Conservation (phyloP, 129 eudicot species). For the Glebionis coronaria region DNA sequence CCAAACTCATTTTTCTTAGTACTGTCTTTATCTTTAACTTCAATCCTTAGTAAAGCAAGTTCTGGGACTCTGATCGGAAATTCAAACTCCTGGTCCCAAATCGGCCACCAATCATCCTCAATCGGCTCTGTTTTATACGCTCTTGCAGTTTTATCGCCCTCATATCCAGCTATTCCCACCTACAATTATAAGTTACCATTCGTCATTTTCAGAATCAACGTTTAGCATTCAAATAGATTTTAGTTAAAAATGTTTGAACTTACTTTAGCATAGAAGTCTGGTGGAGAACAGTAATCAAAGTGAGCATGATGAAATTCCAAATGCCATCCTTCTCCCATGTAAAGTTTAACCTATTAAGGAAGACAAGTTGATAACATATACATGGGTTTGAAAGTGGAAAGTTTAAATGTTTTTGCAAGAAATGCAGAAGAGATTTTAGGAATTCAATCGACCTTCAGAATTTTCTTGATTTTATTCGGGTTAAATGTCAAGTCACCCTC, state of each 20-base stretch:
- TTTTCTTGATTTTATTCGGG: conserved; percentile 41
- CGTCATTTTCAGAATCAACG: not conserved
- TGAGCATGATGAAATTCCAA: conserved; percentile 62
- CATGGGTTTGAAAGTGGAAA: not conserved
- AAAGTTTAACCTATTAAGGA: conserved; percentile 56
- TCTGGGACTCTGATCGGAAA: conserved; percentile 75
- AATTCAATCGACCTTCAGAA: conserved; percentile 48
- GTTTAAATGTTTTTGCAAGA: not conserved
- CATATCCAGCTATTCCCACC: conserved; percentile 63
- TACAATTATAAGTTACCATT: conserved; percentile 17
- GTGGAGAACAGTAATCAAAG: conserved; percentile 66
- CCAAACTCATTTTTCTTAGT: conserved; percentile 53
- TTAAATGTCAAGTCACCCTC: conserved; percentile 31
- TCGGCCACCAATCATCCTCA: conserved; percentile 67
- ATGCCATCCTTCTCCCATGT: conserved; percentile 86
- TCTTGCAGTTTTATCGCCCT: conserved; percentile 38
- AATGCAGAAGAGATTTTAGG: not conserved
- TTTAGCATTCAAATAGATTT: not conserved
- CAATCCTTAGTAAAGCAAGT: conserved; percentile 57
- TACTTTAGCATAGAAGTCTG: conserved; percentile 72
- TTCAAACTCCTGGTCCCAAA: conserved; percentile 63
- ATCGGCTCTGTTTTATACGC: conserved; percentile 37
- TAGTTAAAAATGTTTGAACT: not conserved
- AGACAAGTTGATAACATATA: not conserved
- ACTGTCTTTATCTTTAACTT: conserved; percentile 54